Base-by-base conservation (phyloP, 2,329 filamentous ascomycete species). In the Leptodontidium sp. region DNA sequence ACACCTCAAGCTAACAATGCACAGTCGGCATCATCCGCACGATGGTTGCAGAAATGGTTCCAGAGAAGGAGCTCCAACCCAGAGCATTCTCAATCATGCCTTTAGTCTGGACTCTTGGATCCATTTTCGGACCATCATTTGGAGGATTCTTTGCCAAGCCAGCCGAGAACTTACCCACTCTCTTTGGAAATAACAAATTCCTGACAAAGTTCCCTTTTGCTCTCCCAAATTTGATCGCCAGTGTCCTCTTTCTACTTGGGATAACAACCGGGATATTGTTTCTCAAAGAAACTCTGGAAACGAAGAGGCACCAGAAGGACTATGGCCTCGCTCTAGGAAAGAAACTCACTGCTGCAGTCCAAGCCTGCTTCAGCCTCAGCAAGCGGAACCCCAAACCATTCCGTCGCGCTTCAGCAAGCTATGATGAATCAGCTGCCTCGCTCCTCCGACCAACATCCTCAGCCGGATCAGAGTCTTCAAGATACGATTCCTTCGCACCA, bases 41-140 rank as follows among this genome's bases (percentile, higher is more conserved):
- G 17, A 93, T 96, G 82, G 94, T 98, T 1, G 95, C 95, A 0
- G 95, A 98, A 79, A 90, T 98, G 86, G 94, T 97, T 1, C 92
- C 93, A 0, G 90, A 96, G 79, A 93, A 87, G 78, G 91, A 94
- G 77, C 84, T 97, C 7, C 95, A 98, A 77, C 94, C 95, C 0
- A 85, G 89, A 64, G 96, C 96, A 0, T 98, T 98, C 79, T 94
- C 91, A 72, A 85, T 98, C 57, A 98, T 98, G 94, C 95, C 95
- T 4, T 82, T 98, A 17, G 92, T 91, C 58, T 98, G 93, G 91
- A 94, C 90, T 12, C 83, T 98, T 64, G 95, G 95, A 0, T 92
- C 90, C 45, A 93, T 97, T 47, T 92, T 97, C 73, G 95, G 95
- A 0, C 95, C 95, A 1, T 90, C 89, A 4, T 91, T 98, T 76